Evolutionary conservation across 495 filamentous ascomycete genomes (phyloP).

Genomic region (Penicillium paradoxum): DNA sequence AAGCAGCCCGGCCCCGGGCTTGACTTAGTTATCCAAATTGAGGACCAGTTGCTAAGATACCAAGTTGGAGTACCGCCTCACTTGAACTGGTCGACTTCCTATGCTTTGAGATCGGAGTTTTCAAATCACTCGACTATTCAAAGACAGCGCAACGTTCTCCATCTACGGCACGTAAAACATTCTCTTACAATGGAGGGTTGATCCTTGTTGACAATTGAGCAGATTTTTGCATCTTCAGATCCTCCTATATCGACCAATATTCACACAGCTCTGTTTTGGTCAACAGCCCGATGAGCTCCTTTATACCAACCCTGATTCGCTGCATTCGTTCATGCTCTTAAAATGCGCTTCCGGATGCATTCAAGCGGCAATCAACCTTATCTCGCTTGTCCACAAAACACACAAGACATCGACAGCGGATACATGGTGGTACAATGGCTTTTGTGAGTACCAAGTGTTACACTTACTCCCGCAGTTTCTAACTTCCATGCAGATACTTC

Average conservation of each 20-base stretch:
- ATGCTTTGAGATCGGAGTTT: neutral
- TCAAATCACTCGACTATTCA: neutral
- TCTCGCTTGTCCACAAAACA: constrained; percentile 4
- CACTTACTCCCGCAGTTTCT: neutral
- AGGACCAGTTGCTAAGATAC: constrained; percentile 3
- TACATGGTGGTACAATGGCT: constrained; percentile 18
- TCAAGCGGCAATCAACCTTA: constrained; percentile 6
- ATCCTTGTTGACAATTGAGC: constrained; percentile 1
- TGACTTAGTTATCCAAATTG: constrained; percentile 3
- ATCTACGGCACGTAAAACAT: constrained; percentile 2
- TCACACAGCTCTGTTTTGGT: neutral
- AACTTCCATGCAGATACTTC: constrained; percentile 7
- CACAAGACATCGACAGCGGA: constrained; percentile 3
- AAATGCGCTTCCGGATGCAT: constrained; percentile 6
- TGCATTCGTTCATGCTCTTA: neutral
- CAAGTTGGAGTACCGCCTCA: neutral
- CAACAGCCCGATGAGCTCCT: neutral
- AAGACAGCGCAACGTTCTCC: constrained; percentile 7
- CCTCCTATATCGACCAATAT: constrained; percentile 11
- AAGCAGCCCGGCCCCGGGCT: constrained; percentile 2
- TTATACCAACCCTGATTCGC: neutral
- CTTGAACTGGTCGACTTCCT: neutral
- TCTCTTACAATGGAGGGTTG: neutral
- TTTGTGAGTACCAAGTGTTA: constrained; percentile 5
- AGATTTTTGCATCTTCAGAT: constrained; percentile 3